A percentile compares a stretch with the other conserved stretches of the same genome.
These are phyloP conservation scores for Fraxinus paxiana DNA, from an alignment of 305 asterid species.

Conservation along the genomic window DNA sequence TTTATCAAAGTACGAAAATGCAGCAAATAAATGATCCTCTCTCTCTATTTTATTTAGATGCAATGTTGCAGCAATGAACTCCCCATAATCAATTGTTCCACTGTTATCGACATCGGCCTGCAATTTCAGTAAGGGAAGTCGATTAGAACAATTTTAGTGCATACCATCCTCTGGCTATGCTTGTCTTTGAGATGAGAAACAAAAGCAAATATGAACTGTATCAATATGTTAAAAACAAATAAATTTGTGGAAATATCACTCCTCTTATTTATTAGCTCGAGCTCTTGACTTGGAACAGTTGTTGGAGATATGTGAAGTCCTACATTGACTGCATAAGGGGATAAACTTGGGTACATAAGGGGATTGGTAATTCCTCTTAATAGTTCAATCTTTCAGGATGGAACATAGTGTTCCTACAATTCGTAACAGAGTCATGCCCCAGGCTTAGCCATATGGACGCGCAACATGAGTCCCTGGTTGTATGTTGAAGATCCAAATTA, in stretches of 20 bases:
- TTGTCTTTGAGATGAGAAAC: neutral
- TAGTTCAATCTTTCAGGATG: neutral
- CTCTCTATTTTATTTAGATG: slow-evolving; percentile 71
- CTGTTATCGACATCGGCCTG: slow-evolving; percentile 80
- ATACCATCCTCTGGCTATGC: neutral
- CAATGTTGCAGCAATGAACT: slow-evolving; percentile 70
- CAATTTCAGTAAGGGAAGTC: slow-evolving; percentile 7
- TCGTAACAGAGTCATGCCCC: neutral
- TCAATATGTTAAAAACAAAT: neutral
- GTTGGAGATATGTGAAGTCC: neutral
- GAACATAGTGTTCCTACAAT: neutral
- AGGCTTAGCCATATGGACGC: neutral
- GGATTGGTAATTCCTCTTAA: neutral
- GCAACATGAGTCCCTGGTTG: neutral
- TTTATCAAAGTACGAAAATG: slow-evolving; percentile 76
- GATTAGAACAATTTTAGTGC: neutral
- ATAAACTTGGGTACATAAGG: neutral
- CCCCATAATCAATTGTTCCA: slow-evolving; percentile 72
- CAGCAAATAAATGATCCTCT: slow-evolving; percentile 70
- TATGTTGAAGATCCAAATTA: neutral
- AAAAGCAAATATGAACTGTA: neutral
- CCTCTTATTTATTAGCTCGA: neutral
- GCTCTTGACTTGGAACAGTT: neutral
- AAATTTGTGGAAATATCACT: neutral
- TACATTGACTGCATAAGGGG: neutral